phyloP scores from a whole-genome alignment of 768 basidiomycete genomes.

The Rhizopogon vinicolor region DNA sequence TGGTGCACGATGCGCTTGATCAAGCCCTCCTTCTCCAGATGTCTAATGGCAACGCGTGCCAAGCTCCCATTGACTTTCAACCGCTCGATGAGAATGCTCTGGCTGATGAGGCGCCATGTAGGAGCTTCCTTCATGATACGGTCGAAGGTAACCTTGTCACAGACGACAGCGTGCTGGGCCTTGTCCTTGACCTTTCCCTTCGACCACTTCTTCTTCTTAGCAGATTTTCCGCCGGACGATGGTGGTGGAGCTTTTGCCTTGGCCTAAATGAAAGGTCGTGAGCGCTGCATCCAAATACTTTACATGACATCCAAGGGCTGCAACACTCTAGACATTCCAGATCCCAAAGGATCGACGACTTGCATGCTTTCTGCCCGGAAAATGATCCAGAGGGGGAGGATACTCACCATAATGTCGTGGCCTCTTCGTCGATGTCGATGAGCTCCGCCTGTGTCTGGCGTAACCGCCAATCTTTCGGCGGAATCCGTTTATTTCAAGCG shows the following conservation, averaged over 20 bases:
- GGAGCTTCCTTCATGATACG: slow-evolving; percentile 98
- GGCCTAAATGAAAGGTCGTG: slow-evolving; percentile 42
- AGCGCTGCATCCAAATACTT: slow-evolving; percentile 16
- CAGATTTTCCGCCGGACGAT: slow-evolving; percentile 76
- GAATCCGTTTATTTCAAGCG: slow-evolving; percentile 15
- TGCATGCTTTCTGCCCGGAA: not conserved
- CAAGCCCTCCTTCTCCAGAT: slow-evolving; percentile 88
- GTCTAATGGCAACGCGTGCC: slow-evolving; percentile 85
- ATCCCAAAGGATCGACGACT: not conserved
- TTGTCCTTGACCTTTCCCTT: slow-evolving; percentile 99
- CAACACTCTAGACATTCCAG: slow-evolving; percentile 3
- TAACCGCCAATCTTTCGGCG: slow-evolving; percentile 8
- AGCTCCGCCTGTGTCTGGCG: not conserved
- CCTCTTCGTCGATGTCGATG: slow-evolving; percentile 25
- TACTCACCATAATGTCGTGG: slow-evolving; percentile 24
- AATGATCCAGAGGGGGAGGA: not conserved
- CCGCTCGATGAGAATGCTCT: slow-evolving; percentile 97
- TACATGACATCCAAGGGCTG: slow-evolving; percentile 18
- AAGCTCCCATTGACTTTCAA: slow-evolving; percentile 95
- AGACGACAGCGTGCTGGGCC: slow-evolving; percentile 92
- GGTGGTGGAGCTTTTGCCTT: slow-evolving; percentile 70
- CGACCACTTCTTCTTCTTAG: slow-evolving; percentile 99
- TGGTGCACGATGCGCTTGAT: slow-evolving; percentile 98
- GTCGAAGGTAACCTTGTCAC: slow-evolving; percentile 91
- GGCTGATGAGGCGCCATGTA: slow-evolving; percentile 97